phyloP scores from a whole-genome alignment of 768 basidiomycete genomes.

The Leccinum obscurum region DNA sequence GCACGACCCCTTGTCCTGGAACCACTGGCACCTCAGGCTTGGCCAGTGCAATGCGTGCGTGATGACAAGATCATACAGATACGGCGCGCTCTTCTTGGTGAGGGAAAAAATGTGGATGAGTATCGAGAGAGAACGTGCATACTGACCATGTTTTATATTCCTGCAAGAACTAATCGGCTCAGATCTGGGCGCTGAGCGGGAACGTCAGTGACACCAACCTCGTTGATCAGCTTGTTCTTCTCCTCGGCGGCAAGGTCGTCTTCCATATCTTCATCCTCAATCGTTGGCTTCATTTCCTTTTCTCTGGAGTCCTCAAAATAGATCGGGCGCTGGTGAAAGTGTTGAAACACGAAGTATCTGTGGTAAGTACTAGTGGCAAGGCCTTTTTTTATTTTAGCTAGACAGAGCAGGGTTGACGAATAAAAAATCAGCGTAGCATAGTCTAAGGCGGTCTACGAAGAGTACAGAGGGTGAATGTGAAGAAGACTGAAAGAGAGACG shows the following conservation, averaged over 20 bases:
- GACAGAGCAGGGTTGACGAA: no score
- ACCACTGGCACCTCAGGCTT: conserved; percentile 99
- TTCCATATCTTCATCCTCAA: conserved; percentile 63
- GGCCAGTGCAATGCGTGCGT: no score
- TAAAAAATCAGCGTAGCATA: no score
- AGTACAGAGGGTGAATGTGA: no score
- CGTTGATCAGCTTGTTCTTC: conserved; percentile 86
- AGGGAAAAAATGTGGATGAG: not conserved
- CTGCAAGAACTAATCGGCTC: conserved; percentile 36
- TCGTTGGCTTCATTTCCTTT: conserved; percentile 51
- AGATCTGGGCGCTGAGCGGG: conserved; percentile 6
- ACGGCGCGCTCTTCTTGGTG: no score
- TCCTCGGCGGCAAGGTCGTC: conserved; percentile 82
- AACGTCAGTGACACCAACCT: conserved; percentile 53
- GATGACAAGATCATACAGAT: no score
- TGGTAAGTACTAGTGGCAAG: not conserved
- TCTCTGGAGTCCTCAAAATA: not conserved
- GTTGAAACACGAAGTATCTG: not conserved
- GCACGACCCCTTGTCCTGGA: conserved; percentile 94
- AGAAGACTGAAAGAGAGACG: no score
- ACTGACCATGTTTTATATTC: conserved; percentile 85
- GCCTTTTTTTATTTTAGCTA: conserved; percentile 5
- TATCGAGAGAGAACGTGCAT: conserved; percentile 10
- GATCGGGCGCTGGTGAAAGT: not conserved
- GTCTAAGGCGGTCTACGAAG: no score